Conservation (phyloP, 352 stramenopile genomes). For the Pythium vanterpoolii region DNA sequence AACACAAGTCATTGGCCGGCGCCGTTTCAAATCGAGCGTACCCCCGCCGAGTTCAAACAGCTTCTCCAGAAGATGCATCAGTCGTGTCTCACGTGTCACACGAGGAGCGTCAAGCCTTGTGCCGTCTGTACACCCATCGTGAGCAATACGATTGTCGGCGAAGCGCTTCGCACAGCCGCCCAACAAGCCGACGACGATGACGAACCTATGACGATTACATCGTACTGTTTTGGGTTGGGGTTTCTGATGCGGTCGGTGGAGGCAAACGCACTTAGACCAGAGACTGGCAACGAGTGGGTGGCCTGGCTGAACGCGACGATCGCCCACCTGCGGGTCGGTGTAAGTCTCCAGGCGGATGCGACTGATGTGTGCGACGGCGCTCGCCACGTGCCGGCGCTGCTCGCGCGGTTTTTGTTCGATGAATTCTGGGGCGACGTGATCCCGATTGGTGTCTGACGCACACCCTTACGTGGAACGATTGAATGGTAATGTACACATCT, state of each 20-base stretch:
- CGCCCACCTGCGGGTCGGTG: neutral
- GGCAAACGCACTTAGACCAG: neutral
- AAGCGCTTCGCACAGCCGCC: neutral
- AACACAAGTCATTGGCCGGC: neutral
- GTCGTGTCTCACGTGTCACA: neutral
- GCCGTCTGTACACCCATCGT: conserved; percentile 5
- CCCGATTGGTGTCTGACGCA: neutral
- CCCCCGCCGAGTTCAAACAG: conserved; percentile 2
- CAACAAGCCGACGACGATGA: neutral
- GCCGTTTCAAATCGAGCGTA: conserved; percentile 23
- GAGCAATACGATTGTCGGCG: neutral
- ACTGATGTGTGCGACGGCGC: neutral
- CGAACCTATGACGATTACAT: neutral
- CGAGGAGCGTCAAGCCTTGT: neutral
- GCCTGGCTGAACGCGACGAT: conserved; percentile 15
- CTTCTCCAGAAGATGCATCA: conserved; percentile 8
- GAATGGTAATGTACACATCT: no score
- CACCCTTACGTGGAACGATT: no score
- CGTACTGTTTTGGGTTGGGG: neutral
- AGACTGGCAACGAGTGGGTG: conserved; percentile 13
- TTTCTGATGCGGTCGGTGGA: conserved; percentile 2
- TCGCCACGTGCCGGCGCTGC: conserved; percentile 5
- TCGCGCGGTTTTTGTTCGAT: conserved; percentile 14
- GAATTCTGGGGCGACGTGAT: conserved; percentile 10
- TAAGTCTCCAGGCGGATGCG: neutral